A percentile compares a stretch with the other conserved stretches of the same genome.
Conservation (phyloP, 352 stramenopile genomes). For the Globisporangium sylvaticum region DNA sequence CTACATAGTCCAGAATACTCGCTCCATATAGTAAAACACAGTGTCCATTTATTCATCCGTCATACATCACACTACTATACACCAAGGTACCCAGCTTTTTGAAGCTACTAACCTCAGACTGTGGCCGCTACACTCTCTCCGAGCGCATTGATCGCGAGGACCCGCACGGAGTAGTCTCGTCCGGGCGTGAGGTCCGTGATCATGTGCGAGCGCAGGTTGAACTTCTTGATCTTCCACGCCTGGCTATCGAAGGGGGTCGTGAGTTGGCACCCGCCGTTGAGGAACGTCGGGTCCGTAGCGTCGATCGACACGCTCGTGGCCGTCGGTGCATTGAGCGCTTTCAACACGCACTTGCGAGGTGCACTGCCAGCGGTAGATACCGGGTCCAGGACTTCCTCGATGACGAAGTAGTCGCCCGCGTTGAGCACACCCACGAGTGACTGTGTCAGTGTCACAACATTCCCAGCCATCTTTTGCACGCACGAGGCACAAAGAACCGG, state of each 20-base stretch:
- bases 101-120: background rate
- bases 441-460: slow-evolving; percentile 38
- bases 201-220: slow-evolving; percentile 57
- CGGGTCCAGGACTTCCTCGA: slow-evolving; percentile 55
- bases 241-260: slow-evolving; percentile 41
- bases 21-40: background rate
- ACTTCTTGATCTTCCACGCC: slow-evolving; percentile 52
- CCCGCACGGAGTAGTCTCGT: slow-evolving; percentile 64
- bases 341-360: slow-evolving; percentile 51
- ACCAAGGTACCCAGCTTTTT: background rate
- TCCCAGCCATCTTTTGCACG: slow-evolving; percentile 45
- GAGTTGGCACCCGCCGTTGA: slow-evolving; percentile 37
- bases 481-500: slow-evolving; percentile 49
- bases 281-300: slow-evolving; percentile 19
- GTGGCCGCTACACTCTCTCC: slow-evolving; percentile 41
- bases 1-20: background rate
- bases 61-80: background rate
- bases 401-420: slow-evolving; percentile 48
- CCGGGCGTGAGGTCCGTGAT: slow-evolving; percentile 60
- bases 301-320: slow-evolving; percentile 29
- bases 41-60: background rate
- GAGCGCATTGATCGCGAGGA: slow-evolving; percentile 32
- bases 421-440: slow-evolving; percentile 21
- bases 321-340: slow-evolving; percentile 11
- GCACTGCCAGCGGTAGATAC: too few species aligned